phyloP scores from a whole-genome alignment of 768 basidiomycete genomes.

The Lactifluus pinguis region DNA sequence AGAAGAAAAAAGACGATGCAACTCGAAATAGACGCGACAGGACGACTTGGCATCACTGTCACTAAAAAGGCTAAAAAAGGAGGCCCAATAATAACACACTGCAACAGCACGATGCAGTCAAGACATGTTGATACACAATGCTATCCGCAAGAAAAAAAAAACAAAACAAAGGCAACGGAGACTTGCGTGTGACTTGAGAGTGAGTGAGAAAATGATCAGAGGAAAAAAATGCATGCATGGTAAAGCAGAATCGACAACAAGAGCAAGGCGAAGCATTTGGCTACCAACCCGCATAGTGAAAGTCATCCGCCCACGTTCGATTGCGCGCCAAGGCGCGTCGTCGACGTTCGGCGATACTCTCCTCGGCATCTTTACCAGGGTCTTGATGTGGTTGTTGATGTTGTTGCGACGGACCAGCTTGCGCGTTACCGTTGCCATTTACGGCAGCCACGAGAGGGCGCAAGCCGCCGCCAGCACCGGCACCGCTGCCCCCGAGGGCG shows the following conservation, averaged over 20 bases:
- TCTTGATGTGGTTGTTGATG: slow-evolving; percentile 1
- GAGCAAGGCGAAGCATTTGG: background rate
- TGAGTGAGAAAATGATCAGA: background rate
- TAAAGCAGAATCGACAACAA: background rate
- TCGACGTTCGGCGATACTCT: slow-evolving; percentile 8
- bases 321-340: slow-evolving; percentile 45
- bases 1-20: background rate
- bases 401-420: slow-evolving; percentile 24
- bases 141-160: slow-evolving; percentile 7
- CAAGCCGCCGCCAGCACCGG: slow-evolving; percentile 25
- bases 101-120: slow-evolving; percentile 9
- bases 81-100: background rate
- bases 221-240: background rate
- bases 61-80: background rate
- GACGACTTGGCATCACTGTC: background rate
- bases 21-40: background rate
- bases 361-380: background rate
- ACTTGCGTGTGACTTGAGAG: slow-evolving; percentile 1
- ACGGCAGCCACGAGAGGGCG: slow-evolving; percentile 29
- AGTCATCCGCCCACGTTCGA: slow-evolving; percentile 62
- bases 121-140: slow-evolving; percentile 15
- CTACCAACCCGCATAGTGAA: slow-evolving; percentile 58
- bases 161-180: background rate
- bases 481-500: slow-evolving; percentile 17
- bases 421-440: slow-evolving; percentile 4